These are phyloP conservation scores for Sphagnum contortum DNA, from an alignment of 225 moss, liverwort and hornwort species.

Conservation along the genomic window DNA sequence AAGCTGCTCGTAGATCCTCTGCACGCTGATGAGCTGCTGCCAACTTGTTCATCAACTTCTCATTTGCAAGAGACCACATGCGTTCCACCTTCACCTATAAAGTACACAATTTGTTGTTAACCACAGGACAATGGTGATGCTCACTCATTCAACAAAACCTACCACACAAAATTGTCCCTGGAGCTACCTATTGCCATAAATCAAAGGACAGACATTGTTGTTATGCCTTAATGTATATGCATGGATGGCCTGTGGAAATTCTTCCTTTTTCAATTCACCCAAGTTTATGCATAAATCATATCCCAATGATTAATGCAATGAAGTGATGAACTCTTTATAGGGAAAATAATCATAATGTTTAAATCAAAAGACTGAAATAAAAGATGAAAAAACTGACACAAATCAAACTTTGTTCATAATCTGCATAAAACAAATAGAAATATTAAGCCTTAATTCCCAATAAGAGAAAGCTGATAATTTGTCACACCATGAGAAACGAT, in stretches of 20 bases:
- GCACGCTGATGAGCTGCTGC: conserved; percentile 36
- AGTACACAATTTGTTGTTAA: background rate
- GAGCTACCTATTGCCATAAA: background rate
- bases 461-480: too few species aligned
- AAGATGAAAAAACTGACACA: too few species aligned
- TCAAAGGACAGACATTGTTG: background rate
- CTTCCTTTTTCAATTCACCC: too few species aligned
- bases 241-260: background rate
- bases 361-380: too few species aligned
- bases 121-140: background rate
- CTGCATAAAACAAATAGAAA: too few species aligned
- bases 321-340: too few species aligned
- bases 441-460: too few species aligned
- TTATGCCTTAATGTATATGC: background rate
- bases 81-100: conserved; percentile 64
- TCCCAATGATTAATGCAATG: too few species aligned
- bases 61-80: conserved; percentile 56
- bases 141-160: background rate
- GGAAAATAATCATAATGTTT: too few species aligned
- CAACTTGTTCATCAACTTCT: conserved; percentile 51
- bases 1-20: conserved; percentile 50
- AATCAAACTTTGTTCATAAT: too few species aligned
- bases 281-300: too few species aligned
- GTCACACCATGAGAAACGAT: too few species aligned
- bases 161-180: background rate